Base-by-base conservation (phyloP, 1,284 basidiomycete species). In the Heterobasidion parviporum region DNA sequence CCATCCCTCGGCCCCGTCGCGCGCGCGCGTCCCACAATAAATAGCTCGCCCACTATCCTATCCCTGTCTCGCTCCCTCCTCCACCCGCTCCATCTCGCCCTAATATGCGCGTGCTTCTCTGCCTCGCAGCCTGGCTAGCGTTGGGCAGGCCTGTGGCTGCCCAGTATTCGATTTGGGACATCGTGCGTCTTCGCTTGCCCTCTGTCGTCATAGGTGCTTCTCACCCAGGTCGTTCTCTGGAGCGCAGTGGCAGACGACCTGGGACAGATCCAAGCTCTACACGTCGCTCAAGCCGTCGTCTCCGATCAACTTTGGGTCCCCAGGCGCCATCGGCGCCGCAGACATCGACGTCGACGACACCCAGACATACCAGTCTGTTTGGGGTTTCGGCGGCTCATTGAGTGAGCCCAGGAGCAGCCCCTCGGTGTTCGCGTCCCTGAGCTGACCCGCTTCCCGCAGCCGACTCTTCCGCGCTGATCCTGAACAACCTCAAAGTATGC, bases 391-490 rank as follows among this genome's bases (percentile, higher is more conserved):
- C 1, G 76, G 73, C 32, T 54, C 74, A 2, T 63, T 80, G 53
- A 81, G 78, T 80, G 58, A 50, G 74, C 67, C 14, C 16, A 8
- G 10, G 26, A 10, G 10, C 9, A 15, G 10, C 10, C 20, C 16
- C n/a, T 45, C 35, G 35, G 48, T 35, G 49, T 18, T 51, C 34
- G 41, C 36, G 16, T 35, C 15, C 26, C 14, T 48, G 45, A 41
- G 15, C 44, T 56, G 34, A 16, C 14, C 38, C 35, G 14, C 35
- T 12, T 43, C 16, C 33, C 41, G 16, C 53, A 80, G 78, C 79
- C 34, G 79, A 81, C 60, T 78, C 77, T 9, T 77, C 78, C 18
- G 79, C 78, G 2, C 64, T 64, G 33, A 62, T 77, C n/a, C 61
- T 81, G 32, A 75, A 64, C 61, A 70, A 71, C 46, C 64, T 80